A percentile compares a stretch with the other conserved stretches of the same genome.
Evolutionary conservation across 139 green algal genomes (phyloP).

Genomic region (Pleodorina starrii): DNA sequence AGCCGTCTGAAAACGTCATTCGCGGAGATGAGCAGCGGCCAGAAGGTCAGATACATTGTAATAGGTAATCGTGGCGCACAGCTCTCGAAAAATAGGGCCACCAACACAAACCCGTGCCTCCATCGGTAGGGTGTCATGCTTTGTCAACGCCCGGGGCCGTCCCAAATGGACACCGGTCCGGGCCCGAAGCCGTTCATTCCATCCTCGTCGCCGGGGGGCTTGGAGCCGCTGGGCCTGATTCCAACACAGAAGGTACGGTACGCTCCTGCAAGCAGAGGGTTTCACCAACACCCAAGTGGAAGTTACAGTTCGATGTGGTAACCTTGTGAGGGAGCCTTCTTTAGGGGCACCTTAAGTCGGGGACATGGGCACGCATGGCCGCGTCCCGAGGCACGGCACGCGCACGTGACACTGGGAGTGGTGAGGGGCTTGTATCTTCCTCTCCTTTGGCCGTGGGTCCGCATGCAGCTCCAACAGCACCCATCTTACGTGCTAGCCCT

Average conservation of each 20-base stretch:
- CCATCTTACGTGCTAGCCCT: no score
- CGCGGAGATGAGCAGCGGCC: neutral
- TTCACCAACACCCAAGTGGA: no score
- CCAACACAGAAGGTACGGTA: slow-evolving; percentile 24
- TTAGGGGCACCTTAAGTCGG: no score
- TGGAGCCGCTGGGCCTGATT: slow-evolving; percentile 13
- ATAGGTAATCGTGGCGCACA: neutral
- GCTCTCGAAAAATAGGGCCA: neutral
- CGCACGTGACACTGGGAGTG: neutral
- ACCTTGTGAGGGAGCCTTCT: neutral
- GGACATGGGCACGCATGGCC: no score
- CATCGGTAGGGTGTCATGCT: slow-evolving; percentile 18
- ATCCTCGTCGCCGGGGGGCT: neutral
- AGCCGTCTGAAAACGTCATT: no score
- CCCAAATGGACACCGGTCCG: neutral
- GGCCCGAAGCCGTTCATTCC: slow-evolving; percentile 23
- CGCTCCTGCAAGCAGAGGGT: neutral
- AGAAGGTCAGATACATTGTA: neutral
- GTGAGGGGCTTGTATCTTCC: neutral
- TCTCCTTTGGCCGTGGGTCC: no score
- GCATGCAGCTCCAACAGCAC: no score
- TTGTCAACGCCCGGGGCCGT: slow-evolving; percentile 4
- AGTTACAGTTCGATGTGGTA: no score
- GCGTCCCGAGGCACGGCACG: no score
- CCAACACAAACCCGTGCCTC: neutral